phyloP scores from a whole-genome alignment of 2,329 filamentous ascomycete species.

The Pestalotiopsis sp. region DNA sequence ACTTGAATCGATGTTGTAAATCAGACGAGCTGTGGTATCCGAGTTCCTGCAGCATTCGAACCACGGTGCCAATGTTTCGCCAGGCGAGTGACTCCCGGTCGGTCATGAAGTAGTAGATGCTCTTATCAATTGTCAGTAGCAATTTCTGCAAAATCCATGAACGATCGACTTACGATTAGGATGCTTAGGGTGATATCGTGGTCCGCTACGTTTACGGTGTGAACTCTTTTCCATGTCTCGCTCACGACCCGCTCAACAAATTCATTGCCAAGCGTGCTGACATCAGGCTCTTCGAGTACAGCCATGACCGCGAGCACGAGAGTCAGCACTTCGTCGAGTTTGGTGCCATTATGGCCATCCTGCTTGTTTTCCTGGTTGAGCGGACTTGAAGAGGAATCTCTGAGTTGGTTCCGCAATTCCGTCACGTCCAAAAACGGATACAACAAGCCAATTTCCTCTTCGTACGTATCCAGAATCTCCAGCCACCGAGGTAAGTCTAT shows the following conservation, averaged over 20 bases:
- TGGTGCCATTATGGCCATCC: not conserved
- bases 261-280: not conserved
- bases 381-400: not conserved
- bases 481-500: not conserved
- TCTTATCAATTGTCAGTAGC: not conserved
- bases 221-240: not conserved
- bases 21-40: constrained; percentile 26
- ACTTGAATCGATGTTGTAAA: constrained; percentile 28
- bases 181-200: constrained; percentile 1
- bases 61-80: constrained; percentile 6
- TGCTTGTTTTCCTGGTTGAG: not conserved
- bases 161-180: not conserved
- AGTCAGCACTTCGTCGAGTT: constrained; percentile 1
- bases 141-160: not conserved
- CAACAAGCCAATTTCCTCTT: constrained; percentile 8
- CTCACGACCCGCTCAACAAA: not conserved
- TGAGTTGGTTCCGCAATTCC: not conserved
- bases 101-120: constrained; percentile 13
- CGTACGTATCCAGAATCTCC: constrained; percentile 2
- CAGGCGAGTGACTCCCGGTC: constrained; percentile 9
- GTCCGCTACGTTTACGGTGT: not conserved
- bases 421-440: constrained; percentile 8
- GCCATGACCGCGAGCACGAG: constrained; percentile 2
- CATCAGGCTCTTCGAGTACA: constrained; percentile 9
- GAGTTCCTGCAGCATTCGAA: constrained; percentile 8